Evolutionary conservation across 2,329 filamentous ascomycete species (phyloP), one percentile per base, ranked within the genome.

Genomic region (Myriosclerotinia duriaeana): DNA sequence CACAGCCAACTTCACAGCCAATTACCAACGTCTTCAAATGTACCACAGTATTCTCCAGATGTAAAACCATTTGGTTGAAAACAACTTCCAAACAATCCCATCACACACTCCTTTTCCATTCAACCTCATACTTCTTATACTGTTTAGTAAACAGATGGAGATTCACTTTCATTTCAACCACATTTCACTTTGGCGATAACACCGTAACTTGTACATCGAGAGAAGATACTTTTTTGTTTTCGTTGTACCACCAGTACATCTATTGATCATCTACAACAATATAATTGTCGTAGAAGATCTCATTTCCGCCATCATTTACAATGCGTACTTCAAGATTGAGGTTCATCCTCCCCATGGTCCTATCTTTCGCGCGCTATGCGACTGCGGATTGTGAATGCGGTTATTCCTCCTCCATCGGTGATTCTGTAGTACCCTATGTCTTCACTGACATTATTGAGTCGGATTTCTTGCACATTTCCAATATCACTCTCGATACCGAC

Each of bases 361-460:
- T 66, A 11, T 46, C 20, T 15, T 34, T 66, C 50, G 55, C 38
- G 36, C 38, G 48, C 15, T 38, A 61, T 46, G 64, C 64, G 14
- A 46, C 48, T 17, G 65, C 58, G 42, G 65, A 82, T 69, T 93
- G 91, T 78, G 85, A 90, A 72, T 94, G 91, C 74, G 91, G 90
- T 62, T 93, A 92, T 76, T 83, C 83, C 3, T 77, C 88, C 54
- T 80, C 79, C 68, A 77, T 81, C 50, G 80, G 79, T n/a, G 74
- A 54, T 30, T 53, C 68, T 22, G 34, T 78, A 55, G 77, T 78
- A 38, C 73, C 77, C 56, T 77, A 80, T 52, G 74, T 89, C 63
- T 93, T 90, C 75, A 91, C 88, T 2, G 87, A 93, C 68, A 74
- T 87, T 14, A 77, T 91, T 62, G 90, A 93, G 74, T 88, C 88